A percentile compares a stretch with the other conserved stretches of the same genome.
Evolutionary conservation across 495 filamentous ascomycete genomes (phyloP).

Genomic region (Durotheca rogersii): DNA sequence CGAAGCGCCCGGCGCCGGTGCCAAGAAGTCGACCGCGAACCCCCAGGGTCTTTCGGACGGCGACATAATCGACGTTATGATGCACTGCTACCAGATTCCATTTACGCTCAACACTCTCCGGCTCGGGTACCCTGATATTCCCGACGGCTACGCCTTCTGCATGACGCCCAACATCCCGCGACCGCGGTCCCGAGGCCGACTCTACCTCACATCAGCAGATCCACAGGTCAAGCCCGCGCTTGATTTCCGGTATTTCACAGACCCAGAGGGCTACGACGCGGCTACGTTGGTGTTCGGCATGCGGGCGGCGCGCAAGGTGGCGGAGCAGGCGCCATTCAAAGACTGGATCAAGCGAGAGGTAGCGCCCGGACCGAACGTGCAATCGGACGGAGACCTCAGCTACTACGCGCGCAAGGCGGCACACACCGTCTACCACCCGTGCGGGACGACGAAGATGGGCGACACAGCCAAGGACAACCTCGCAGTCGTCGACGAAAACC

Average conservation of each 20-base stretch:
- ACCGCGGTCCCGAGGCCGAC: slow-evolving; percentile 68
- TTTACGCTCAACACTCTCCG: slow-evolving; percentile 71
- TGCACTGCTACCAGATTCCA: slow-evolving; percentile 90
- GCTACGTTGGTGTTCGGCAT: slow-evolving; percentile 79
- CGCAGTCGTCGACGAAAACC: slow-evolving; percentile 60
- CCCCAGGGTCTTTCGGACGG: slow-evolving; percentile 54
- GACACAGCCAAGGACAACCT: slow-evolving; percentile 60
- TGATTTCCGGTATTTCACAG: slow-evolving; percentile 88
- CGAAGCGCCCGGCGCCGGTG: slow-evolving; percentile 57
- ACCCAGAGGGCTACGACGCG: slow-evolving; percentile 79
- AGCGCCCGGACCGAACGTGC: slow-evolving; percentile 67
- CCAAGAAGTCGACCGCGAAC: slow-evolving; percentile 46
- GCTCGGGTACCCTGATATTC: slow-evolving; percentile 67
- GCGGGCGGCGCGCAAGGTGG: slow-evolving; percentile 68
- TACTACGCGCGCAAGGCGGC: slow-evolving; percentile 74
- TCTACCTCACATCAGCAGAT: slow-evolving; percentile 71
- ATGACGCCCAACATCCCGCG: slow-evolving; percentile 91
- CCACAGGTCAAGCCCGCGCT: slow-evolving; percentile 74
- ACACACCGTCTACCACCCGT: slow-evolving; percentile 85
- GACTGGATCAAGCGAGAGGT: slow-evolving; percentile 79
- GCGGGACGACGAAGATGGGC: slow-evolving; percentile 87
- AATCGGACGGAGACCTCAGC: slow-evolving; percentile 68
- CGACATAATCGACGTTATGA: slow-evolving; percentile 77
- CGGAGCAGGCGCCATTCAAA: slow-evolving; percentile 69
- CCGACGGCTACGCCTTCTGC: slow-evolving; percentile 77